These are phyloP conservation scores for Beauveria pseudobassiana DNA, from an alignment of 2,329 filamentous ascomycete genomes.

Conservation along the genomic window DNA sequence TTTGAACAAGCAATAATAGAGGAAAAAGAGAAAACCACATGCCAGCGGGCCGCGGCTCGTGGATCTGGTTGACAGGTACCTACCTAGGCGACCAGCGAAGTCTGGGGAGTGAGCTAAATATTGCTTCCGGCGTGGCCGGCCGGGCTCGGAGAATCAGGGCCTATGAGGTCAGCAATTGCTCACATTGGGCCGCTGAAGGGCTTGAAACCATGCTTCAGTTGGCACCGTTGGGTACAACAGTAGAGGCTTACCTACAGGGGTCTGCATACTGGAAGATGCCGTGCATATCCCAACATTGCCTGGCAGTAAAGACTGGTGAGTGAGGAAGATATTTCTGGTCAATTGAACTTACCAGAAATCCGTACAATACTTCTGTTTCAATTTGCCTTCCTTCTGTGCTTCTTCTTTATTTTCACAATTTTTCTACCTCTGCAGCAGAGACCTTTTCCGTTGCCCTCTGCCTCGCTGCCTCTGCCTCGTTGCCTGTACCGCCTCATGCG, in stretches of 20 bases:
- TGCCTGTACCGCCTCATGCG: not conserved
- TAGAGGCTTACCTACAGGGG: not conserved
- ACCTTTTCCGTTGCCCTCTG: no score
- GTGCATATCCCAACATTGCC: not conserved
- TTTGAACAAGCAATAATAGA: not conserved
- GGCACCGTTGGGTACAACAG: no score
- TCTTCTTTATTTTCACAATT: no score
- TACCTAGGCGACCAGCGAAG: no score
- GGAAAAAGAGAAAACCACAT: not conserved
- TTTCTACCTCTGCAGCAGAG: no score
- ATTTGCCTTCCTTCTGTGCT: no score
- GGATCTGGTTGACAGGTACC: no score
- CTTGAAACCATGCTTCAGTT: no score
- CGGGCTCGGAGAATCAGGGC: not conserved
- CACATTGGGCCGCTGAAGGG: not conserved
- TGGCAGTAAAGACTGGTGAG: not conserved
- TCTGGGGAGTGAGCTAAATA: not conserved
- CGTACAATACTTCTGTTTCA: no score
- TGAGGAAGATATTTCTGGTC: no score
- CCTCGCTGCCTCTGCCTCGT: not conserved
- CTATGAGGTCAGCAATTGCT: not conserved
- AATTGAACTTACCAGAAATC: no score
- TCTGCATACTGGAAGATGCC: not conserved
- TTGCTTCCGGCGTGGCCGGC: slow-evolving; percentile 2
- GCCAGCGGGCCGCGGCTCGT: slow-evolving; percentile 8